Evolutionary conservation across 805 yeast genomes (phyloP).

Genomic region (Ogataea philodendri): DNA sequence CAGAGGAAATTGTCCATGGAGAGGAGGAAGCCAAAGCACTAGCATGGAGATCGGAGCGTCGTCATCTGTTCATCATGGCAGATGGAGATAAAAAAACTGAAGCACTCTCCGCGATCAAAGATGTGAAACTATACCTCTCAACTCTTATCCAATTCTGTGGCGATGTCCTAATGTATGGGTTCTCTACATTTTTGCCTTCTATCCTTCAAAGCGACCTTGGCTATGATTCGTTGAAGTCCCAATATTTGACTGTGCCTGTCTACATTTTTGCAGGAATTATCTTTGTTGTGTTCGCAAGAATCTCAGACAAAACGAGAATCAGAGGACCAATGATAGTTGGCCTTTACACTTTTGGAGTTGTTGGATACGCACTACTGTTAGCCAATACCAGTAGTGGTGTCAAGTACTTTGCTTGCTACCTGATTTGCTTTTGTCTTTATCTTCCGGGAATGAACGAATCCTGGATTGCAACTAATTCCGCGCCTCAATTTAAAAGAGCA

Average conservation of each 20-base stretch:
- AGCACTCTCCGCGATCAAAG: conserved; percentile 34
- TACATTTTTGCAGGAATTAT: conserved; percentile 35
- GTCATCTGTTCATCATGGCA: conserved; percentile 13
- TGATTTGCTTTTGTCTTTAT: conserved; percentile 38
- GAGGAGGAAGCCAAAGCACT: conserved; percentile 13
- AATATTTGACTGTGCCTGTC: conserved; percentile 41
- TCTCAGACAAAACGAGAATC: conserved; percentile 29
- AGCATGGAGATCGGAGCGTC: conserved; percentile 9
- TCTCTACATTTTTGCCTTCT: conserved; percentile 40
- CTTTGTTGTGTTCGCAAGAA: conserved; percentile 26
- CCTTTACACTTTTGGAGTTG: conserved; percentile 27
- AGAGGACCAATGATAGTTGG: conserved; percentile 35
- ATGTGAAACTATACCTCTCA: conserved; percentile 37
- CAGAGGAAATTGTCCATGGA: conserved; percentile 7
- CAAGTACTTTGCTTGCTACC: conserved; percentile 29
- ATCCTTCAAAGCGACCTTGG: conserved; percentile 36
- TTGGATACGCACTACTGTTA: conserved; percentile 34
- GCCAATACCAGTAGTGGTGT: conserved; percentile 26
- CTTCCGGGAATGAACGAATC: conserved; percentile 38
- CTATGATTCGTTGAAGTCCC: conserved; percentile 33
- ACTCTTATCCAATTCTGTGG: conserved; percentile 44
- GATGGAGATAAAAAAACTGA: conserved; percentile 10
- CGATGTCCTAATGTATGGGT: conserved; percentile 43
- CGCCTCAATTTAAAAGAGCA: conserved; percentile 43
- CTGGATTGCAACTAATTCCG: conserved; percentile 44